Evolutionary conservation across 148 eudicot genomes (phyloP), one percentile per base, ranked within the genome.

Genomic region (Amaranthus palmeri): DNA sequence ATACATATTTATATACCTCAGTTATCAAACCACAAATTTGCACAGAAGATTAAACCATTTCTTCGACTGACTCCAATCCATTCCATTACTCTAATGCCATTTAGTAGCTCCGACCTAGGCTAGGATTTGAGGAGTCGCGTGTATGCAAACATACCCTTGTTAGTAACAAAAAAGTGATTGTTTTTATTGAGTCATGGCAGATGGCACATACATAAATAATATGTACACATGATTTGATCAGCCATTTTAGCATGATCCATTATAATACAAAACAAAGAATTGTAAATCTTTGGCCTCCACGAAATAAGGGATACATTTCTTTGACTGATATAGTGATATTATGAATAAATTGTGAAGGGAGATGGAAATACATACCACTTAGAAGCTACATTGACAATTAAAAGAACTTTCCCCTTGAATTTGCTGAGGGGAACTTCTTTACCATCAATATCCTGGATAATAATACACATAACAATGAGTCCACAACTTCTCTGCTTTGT

Each of bases 331-430:
- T n/a, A n/a, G n/a, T 4, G 15, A 40, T 12, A 44, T 42, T 44
- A 11, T 46, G 4, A 4, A 5, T 18, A 7, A 56, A 48, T 36
- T 0, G 18, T 43, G 10, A 7, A 4, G 11, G 17, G 12, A 62
- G 49, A 72, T 11, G 7, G 4, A 44, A 6, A 14, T 60, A 52
- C 50, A 56, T 90, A 93, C 96, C 98, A 93, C 86, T 62, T 81
- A 48, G 96, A 93, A 78, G 98, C 98, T 80, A 93, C 96, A 79
- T 93, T 93, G 74, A 93, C 96, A 79, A 91, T 86, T 66, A 91
- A 81, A 53, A 91, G 87, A 71, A 81, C 87, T 79, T 85, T 90
- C 61, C 96, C 95, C 78, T 93, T 88, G 77, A 93, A 91, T 79
- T 85, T 87, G 87, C 74, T 80, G 3, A 93, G 96, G 68, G 92